Base-by-base conservation (phyloP, 345 rosid species). In the Limnanthes douglasii region DNA sequence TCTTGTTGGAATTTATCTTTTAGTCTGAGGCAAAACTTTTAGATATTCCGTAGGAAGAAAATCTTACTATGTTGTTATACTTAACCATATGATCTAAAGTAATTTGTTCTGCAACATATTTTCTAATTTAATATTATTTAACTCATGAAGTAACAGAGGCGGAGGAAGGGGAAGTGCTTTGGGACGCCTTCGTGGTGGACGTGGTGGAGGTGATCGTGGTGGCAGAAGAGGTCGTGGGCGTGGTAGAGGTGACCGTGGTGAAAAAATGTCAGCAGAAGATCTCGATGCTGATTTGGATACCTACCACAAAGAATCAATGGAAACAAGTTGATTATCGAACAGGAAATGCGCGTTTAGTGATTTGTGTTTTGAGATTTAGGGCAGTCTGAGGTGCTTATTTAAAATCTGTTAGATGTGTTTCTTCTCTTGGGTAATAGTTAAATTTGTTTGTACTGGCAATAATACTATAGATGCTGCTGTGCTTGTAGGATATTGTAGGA, bases 261-360 rank as follows among this genome's bases (percentile, higher is more conserved):
- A 81, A 43, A 81, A 75, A 55, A 44, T 81, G 29, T 92, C 99
- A 31, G 93, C 90, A 0, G 96, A 85, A 37, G 96, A 81, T 61
- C 94, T 85, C 35, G 96, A 92, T 37, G 96, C 99, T 11, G 95
- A 92, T 63, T 61, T 92, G 51, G 96, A 69, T 54, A 81, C 78
- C 62, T 92, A 85, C 51, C 84, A 75, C 43, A 35, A 88, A 1
- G 86, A 62, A 53, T 61, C 83, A 29, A 85, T 92, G 99, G 69
- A 85, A 65, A 70, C 67, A 34, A 84, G n/a, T n/a, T n/a, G n/a
- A n/a, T n/a, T n/a, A n/a, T n/a, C n/a, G n/a, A n/a, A n/a, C n/a
- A n/a, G n/a, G n/a, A n/a, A n/a, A n/a, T n/a, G n/a, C n/a, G n/a
- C n/a, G n/a, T n/a, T n/a, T n/a, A n/a, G n/a, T n/a, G n/a, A n/a